Base-by-base conservation (phyloP, 1,284 basidiomycete genomes). In the Grifola frondosa region DNA sequence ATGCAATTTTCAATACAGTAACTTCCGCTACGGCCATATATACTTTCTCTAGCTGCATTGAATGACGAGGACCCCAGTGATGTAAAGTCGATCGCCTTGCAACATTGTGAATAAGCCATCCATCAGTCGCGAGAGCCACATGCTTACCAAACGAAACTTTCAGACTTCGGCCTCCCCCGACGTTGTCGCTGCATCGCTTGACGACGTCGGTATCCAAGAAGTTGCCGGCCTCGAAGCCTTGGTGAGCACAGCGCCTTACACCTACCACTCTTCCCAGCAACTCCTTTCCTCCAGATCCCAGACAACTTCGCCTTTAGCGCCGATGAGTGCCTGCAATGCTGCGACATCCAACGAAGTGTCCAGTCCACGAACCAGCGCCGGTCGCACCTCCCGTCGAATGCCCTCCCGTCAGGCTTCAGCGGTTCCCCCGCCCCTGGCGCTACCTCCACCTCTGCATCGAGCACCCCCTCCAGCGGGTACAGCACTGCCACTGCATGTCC, bases 1-100 rank as follows among this genome's bases (percentile, higher is more conserved):
- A n/a, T n/a, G n/a, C n/a, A n/a, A n/a, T n/a, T n/a, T n/a, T n/a
- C n/a, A n/a, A n/a, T n/a, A n/a, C n/a, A n/a, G n/a, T n/a, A n/a
- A n/a, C n/a, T n/a, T n/a, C n/a, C n/a, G n/a, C n/a, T n/a, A 5
- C 11, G 16, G 23, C 8, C 4, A 8, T 30, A n/a, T n/a, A n/a
- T n/a, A n/a, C n/a, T 17, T 10, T 56, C 53, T 36, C 37, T 55
- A 31, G 59, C 65, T 7, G 61, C 54, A 5, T 60, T 69, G 44
- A 66, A 62, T 52, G 49, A 58, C 44, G 64, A 67, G 31, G 67
- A 68, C 37, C 66, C 66, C 7, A 65, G 66, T 20, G n/a, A n/a
- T n/a, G 58, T 55, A 34, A 19, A 44, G 35, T 55, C 57, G 10
- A 48, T 60, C 22, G 63, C 62, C 0, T n/a, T n/a, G n/a, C 66